phyloP scores from a whole-genome alignment of 2,329 filamentous ascomycete genomes.

The Bimuria novae-zelandiae region DNA sequence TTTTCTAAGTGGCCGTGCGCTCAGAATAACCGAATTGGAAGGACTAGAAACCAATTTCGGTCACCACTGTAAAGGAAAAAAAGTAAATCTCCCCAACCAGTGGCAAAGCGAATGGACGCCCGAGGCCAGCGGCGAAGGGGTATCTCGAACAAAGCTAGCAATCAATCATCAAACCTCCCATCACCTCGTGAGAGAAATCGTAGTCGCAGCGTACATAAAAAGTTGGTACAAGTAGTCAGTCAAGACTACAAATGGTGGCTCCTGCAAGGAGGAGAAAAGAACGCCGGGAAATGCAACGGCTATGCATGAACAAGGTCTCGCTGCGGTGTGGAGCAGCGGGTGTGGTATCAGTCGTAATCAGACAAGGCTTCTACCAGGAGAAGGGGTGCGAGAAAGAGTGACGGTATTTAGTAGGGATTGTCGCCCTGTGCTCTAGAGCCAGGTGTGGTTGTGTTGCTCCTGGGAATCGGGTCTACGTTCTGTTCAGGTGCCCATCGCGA shows the following conservation, averaged over 20 bases:
- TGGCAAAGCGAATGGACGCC: conserved; percentile 35
- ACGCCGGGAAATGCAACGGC: conserved; percentile 23
- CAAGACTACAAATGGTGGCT: conserved; percentile 6
- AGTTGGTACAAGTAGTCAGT: conserved; percentile 6
- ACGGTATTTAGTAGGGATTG: conserved; percentile 17
- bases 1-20: too few relatives aligned
- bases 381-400: background rate
- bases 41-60: too few relatives aligned
- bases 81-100: conserved; percentile 8
- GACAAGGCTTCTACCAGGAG: background rate
- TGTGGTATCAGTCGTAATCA: conserved; percentile 15
- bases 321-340: conserved; percentile 4
- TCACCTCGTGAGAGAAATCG: background rate
- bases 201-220: conserved; percentile 10
- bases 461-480: conserved; percentile 13
- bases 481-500: conserved; percentile 28
- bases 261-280: conserved; percentile 21
- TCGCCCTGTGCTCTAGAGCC: conserved; percentile 25
- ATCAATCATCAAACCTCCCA: conserved; percentile 16
- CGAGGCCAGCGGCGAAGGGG: conserved; percentile 39
- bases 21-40: too few relatives aligned
- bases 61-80: too few relatives aligned
- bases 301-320: conserved; percentile 1
- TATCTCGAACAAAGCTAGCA: conserved; percentile 39
- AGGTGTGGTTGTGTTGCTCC: conserved; percentile 27